phyloP scores from a whole-genome alignment of 75 land plant genomes.

The Sequoiadendron giganteum region DNA sequence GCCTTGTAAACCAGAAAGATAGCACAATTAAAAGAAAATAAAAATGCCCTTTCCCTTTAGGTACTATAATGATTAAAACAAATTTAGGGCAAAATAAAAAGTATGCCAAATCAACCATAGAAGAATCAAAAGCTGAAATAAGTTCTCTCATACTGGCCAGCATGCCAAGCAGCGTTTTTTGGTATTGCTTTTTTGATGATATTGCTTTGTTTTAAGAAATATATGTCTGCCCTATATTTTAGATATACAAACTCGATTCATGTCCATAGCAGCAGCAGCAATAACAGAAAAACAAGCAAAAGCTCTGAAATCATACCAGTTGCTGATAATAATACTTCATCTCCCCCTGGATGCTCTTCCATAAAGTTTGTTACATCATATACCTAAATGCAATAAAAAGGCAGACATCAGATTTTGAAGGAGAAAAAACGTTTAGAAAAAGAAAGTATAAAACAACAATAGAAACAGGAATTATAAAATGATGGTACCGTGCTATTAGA shows the following conservation, averaged over 20 bases:
- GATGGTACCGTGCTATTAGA: not conserved
- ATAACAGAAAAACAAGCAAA: not conserved
- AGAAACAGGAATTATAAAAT: not conserved
- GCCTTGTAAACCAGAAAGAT: conserved; percentile 21
- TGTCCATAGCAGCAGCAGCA: not conserved
- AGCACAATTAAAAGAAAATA: not conserved
- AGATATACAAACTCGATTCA: not conserved
- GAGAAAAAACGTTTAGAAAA: not conserved
- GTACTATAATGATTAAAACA: not conserved
- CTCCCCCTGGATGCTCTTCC: conserved; percentile 93
- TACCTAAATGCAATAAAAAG: conserved; percentile 36
- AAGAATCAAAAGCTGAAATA: not conserved
- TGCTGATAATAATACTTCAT: conserved; percentile 73
- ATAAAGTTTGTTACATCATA: conserved; percentile 76
- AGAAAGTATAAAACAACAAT: not conserved
- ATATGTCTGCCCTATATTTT: not conserved
- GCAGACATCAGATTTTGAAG: not conserved
- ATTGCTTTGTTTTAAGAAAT: not conserved
- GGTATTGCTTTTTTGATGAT: not conserved
- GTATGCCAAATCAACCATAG: not conserved
- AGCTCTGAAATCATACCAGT: conserved; percentile 42
- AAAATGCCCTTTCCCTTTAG: not conserved
- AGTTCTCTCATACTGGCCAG: not conserved
- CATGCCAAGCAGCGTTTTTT: not conserved
- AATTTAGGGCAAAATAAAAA: not conserved